Percentiles rank a stretch among this genome's conserved stretches.
Evolutionary conservation across 2,329 filamentous ascomycete genomes (phyloP).

Genomic region (Colletotrichum sp.): DNA sequence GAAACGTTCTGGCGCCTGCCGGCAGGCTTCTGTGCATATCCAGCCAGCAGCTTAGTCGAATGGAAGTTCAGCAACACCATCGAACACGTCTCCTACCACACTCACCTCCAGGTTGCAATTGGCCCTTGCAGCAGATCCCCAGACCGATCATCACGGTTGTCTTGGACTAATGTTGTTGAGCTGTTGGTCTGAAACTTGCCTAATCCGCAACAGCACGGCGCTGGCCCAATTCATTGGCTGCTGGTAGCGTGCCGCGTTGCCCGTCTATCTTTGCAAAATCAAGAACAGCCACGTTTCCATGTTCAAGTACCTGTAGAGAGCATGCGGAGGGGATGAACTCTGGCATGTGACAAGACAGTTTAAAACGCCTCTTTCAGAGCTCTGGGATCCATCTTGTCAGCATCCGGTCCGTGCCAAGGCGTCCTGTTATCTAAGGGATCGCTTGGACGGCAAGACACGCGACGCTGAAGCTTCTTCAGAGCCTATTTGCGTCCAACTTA

Average conservation of each 20-base stretch:
- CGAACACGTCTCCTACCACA: not conserved
- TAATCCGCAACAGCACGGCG: not conserved
- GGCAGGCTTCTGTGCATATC: not conserved
- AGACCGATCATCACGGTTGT: not conserved
- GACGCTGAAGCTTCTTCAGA: not conserved
- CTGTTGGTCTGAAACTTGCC: slow-evolving; percentile 9
- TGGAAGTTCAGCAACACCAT: not conserved
- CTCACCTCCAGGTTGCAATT: not conserved
- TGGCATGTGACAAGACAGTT: not conserved
- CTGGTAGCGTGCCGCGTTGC: not conserved
- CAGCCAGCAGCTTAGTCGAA: not conserved
- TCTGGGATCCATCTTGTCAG: not conserved
- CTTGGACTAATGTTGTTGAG: slow-evolving; percentile 11
- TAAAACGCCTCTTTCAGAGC: not conserved
- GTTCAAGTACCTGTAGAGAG: not conserved
- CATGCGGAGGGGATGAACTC: not conserved
- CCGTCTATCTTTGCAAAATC: not conserved
- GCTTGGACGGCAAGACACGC: slow-evolving; percentile 2
- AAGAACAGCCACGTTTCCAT: not conserved
- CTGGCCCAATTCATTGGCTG: not conserved
- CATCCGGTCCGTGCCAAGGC: not conserved
- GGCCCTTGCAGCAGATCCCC: not conserved
- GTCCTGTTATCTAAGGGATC: not conserved
- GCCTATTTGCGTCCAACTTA: not conserved
- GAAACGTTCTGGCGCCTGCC: not conserved